Base-by-base conservation (phyloP, 305 asterid species). In the Solanum chacoense region DNA sequence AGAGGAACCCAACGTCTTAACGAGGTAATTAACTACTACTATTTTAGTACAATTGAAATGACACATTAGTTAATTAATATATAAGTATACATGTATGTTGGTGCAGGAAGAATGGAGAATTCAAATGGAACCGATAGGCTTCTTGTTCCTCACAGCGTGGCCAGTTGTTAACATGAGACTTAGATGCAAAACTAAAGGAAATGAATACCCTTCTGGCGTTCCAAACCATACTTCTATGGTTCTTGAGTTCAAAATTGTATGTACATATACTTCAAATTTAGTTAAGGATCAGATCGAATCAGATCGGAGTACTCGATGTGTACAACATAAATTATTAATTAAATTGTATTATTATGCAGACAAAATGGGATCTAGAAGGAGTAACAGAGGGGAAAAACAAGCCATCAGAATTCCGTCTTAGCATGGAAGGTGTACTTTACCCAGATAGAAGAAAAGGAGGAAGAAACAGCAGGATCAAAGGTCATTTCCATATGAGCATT, bases 51-150 rank as follows among this genome's bases (percentile, higher is more conserved):
- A 42, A 20, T 20, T 55, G 67, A 55, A 55, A 55, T 55, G 67
- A 55, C 11, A 55, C 67, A 55, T 0, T 55, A 42, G 0, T 40
- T 40, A 18, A 55, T 18, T 7, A 13, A 42, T 42, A 40, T 42
- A 40, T 18, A 13, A 13, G 18, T 42, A 22, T 9, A 37, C 4
- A 40, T 42, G 65, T 2, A 40, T 73, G 65, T 2, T 55, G 31
- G 38, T 31, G 50, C 75, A 87, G 89, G 89, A 87, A 22, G 89
- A 87, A 75, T 87, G 89, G 89, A 75, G 85, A 79, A 87, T 87
- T 29, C 72, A 32, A 63, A 87, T 87, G 89, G 76, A 36, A 18
- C 89, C 89, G 0, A 75, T 87, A 87, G 85, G 32, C 0, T 87
- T 87, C 75, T 72, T 87, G 26, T 87, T 87, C 85, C 50, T 87